Percentiles rank a stretch among this genome's conserved stretches.
Conservation (phyloP, 73 alveolate species). For the Stentor roeselii region DNA sequence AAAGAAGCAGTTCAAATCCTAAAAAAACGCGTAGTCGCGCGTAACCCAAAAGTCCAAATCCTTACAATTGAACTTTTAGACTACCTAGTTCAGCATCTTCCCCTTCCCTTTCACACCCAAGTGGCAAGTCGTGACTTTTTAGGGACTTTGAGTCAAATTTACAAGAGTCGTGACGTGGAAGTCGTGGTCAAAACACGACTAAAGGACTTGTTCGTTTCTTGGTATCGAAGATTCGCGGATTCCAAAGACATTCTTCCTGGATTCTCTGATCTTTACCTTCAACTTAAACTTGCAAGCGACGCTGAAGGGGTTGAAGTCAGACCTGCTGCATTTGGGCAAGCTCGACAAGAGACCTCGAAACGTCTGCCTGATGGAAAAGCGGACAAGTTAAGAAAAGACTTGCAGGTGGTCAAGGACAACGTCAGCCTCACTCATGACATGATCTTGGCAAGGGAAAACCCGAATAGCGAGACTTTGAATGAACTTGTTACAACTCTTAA, state of each 20-base stretch:
- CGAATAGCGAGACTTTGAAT: slow-evolving; percentile 39
- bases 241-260: slow-evolving; percentile 71
- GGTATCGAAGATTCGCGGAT: slow-evolving; percentile 78
- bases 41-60: slow-evolving; percentile 46
- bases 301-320: background rate
- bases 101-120: slow-evolving; percentile 53
- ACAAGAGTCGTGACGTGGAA: slow-evolving; percentile 56
- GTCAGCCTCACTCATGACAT: slow-evolving; percentile 49
- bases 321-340: background rate
- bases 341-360: background rate
- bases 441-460: slow-evolving; percentile 43
- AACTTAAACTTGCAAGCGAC: slow-evolving; percentile 57
- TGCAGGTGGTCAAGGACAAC: slow-evolving; percentile 47
- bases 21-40: slow-evolving; percentile 25
- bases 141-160: slow-evolving; percentile 52
- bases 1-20: slow-evolving; percentile 29
- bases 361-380: slow-evolving; percentile 20
- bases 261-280: slow-evolving; percentile 64
- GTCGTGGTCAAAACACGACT: slow-evolving; percentile 58
- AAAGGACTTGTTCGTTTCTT: slow-evolving; percentile 56
- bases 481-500: slow-evolving; percentile 41
- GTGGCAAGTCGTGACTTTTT: slow-evolving; percentile 70
- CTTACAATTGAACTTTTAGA: slow-evolving; percentile 57
- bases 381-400: slow-evolving; percentile 37
- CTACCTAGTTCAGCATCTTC: slow-evolving; percentile 35